Base-by-base conservation (phyloP, 2,329 filamentous ascomycete species). In the Pyrenophora tritici-repentis region DNA sequence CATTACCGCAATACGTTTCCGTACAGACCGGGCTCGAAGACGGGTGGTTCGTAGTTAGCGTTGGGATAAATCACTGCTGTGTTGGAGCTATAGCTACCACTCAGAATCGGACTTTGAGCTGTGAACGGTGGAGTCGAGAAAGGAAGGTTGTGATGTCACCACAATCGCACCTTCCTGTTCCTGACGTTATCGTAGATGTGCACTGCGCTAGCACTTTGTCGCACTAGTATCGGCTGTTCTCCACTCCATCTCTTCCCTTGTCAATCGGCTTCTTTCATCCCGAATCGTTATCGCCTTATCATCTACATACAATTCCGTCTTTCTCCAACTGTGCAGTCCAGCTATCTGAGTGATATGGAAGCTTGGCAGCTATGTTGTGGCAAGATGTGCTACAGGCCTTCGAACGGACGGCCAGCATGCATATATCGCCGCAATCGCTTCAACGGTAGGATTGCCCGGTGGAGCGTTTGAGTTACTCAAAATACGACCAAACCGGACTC, bases 1-100 rank as follows among this genome's bases (percentile, higher is more conserved):
- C 71, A 76, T 9, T 83, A 81, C 50, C 75, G 70, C 53, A 65
- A 72, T 50, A 73, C 76, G 40, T 80, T 77, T 55, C 79, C 79
- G 1, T 81, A 81, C 56, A 52, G 52, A 14, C 53, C 56, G 7
- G 53, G 55, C 4, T 61, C 56, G 31, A 61, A 56, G 17, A 47
- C 52, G 1, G 56, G 58, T n/a, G 53, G 48, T 33, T 17, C 22
- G 16, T 26, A 46, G 31, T 18, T 7, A 4, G 20, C 4, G 20
- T 35, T 26, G 20, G 1, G n/a, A n/a, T n/a, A n/a, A n/a, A n/a
- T n/a, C n/a, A n/a, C n/a, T n/a, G n/a, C n/a, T n/a, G n/a, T n/a
- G n/a, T n/a, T n/a, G n/a, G n/a, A n/a, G n/a, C n/a, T n/a, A n/a
- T n/a, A n/a, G n/a, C n/a, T n/a, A n/a, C n/a, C n/a, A n/a, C n/a